These are phyloP conservation scores for Fusarium duplospermum DNA, from an alignment of 2,329 filamentous ascomycete genomes.

Conservation along the genomic window DNA sequence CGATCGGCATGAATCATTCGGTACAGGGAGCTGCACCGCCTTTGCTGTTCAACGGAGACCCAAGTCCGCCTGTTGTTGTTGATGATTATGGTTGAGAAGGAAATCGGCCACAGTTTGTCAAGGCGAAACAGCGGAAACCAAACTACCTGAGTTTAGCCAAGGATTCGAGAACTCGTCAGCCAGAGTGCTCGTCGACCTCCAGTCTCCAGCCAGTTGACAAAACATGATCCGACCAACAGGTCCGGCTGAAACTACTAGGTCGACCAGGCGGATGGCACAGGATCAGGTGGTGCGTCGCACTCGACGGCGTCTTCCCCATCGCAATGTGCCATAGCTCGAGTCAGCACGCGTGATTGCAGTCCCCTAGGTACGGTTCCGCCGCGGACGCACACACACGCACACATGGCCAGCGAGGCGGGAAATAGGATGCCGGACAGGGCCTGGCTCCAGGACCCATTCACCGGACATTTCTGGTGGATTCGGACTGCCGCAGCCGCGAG, in stretches of 20 bases:
- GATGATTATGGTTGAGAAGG: neutral
- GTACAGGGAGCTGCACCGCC: neutral
- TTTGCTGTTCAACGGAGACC: neutral
- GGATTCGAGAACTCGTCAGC: conserved; percentile 11
- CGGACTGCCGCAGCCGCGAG: neutral
- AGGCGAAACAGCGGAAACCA: conserved; percentile 22
- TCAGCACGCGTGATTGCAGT: conserved; percentile 9
- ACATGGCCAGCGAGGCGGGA: neutral
- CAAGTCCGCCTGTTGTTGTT: neutral
- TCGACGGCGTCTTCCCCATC: conserved; percentile 3
- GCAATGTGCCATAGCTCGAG: neutral
- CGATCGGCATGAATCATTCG: neutral
- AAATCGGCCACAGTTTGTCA: neutral
- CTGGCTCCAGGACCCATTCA: neutral
- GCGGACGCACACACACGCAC: neutral
- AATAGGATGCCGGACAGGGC: conserved; percentile 5
- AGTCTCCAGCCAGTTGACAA: conserved; percentile 2
- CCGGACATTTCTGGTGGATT: conserved; percentile 2
- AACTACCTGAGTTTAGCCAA: conserved; percentile 31
- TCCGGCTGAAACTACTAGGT: conserved; percentile 1
- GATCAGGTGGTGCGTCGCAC: conserved; percentile 9
- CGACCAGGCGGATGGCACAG: conserved; percentile 9
- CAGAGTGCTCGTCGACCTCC: neutral
- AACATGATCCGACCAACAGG: conserved; percentile 21
- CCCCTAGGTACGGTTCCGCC: neutral